Conservation (phyloP, 2,329 filamentous ascomycete species). For the Tolypocladium album region DNA sequence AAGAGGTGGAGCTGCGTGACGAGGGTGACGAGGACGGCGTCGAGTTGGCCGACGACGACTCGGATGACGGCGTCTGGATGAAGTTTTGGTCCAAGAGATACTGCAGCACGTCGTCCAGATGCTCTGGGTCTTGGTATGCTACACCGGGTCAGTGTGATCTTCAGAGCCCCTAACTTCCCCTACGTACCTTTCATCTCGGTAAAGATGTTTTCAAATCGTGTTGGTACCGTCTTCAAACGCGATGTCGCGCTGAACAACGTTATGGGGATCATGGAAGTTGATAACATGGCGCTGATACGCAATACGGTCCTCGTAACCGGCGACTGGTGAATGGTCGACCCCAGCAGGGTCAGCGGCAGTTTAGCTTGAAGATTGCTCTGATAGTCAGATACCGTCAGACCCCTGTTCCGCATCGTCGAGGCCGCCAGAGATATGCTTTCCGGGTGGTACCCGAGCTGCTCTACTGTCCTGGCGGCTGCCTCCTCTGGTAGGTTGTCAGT, state of each 20-base stretch:
- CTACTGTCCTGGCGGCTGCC: slow-evolving; percentile 8
- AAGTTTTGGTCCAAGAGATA: slow-evolving; percentile 13
- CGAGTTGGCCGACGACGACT: slow-evolving; percentile 6
- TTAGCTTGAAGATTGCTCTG: slow-evolving; percentile 4
- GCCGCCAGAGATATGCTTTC: slow-evolving; percentile 10
- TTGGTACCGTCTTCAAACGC: slow-evolving; percentile 4
- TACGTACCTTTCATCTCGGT: slow-evolving; percentile 7
- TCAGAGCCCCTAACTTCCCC: neutral
- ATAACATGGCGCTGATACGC: slow-evolving; percentile 15
- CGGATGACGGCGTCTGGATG: slow-evolving; percentile 9
- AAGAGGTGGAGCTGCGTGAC: slow-evolving; percentile 6
- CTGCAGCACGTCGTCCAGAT: slow-evolving; percentile 12
- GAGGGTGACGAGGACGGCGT: slow-evolving; percentile 8
- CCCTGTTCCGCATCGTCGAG: slow-evolving; percentile 11
- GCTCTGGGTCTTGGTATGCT: slow-evolving; percentile 9
- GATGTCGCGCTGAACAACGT: slow-evolving; percentile 7
- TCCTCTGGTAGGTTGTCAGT: slow-evolving; percentile 1
- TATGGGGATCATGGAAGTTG: slow-evolving; percentile 10
- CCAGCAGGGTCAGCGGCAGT: slow-evolving; percentile 5
- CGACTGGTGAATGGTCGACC: slow-evolving; percentile 13
- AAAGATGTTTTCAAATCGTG: slow-evolving; percentile 6
- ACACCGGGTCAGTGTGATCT: neutral
- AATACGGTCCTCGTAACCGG: slow-evolving; percentile 11
- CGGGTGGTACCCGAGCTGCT: slow-evolving; percentile 10
- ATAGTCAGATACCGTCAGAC: slow-evolving; percentile 7